Conservation (phyloP, 2,329 filamentous ascomycete genomes). For the Ceratocystis diversiconidia region DNA sequence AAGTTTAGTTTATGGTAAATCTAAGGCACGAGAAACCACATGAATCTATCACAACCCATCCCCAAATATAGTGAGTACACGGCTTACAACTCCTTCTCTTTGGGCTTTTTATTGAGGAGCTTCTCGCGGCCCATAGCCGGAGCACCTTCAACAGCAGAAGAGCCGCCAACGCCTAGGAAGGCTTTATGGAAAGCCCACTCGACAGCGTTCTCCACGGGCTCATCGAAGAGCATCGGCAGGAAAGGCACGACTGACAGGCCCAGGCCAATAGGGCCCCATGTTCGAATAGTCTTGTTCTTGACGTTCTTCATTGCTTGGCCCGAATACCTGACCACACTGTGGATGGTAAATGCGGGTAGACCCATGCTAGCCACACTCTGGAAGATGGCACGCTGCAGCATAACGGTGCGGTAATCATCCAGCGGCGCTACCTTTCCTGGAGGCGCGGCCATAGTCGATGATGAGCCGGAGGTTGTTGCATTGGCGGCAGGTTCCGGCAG, state of each 20-base stretch:
- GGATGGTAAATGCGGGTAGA: conserved; percentile 82
- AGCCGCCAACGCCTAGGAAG: conserved; percentile 58
- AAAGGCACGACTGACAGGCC: conserved; percentile 66
- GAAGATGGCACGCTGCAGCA: conserved; percentile 82
- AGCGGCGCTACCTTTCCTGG: conserved; percentile 48
- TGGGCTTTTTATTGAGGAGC: conserved; percentile 30
- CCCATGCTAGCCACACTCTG: conserved; percentile 89
- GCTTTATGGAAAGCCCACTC: conserved; percentile 81
- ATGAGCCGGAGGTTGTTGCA: neutral
- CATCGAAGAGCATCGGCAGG: conserved; percentile 71
- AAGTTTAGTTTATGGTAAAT: neutral
- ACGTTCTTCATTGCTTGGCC: conserved; percentile 69
- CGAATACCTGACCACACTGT: conserved; percentile 81
- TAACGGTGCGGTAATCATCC: conserved; percentile 81
- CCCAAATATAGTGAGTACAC: neutral
- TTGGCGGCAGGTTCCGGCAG: conserved; percentile 26
- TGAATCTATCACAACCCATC: neutral
- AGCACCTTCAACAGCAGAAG: conserved; percentile 39
- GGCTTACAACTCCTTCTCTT: conserved; percentile 31
- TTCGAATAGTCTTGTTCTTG: conserved; percentile 62
- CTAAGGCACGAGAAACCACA: neutral
- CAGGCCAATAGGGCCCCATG: conserved; percentile 83
- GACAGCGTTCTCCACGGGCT: conserved; percentile 82
- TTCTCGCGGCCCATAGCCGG: conserved; percentile 38
- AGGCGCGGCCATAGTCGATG: neutral